phyloP scores from a whole-genome alignment of 441 rosid species.

The Euphorbia schlechtendalii region DNA sequence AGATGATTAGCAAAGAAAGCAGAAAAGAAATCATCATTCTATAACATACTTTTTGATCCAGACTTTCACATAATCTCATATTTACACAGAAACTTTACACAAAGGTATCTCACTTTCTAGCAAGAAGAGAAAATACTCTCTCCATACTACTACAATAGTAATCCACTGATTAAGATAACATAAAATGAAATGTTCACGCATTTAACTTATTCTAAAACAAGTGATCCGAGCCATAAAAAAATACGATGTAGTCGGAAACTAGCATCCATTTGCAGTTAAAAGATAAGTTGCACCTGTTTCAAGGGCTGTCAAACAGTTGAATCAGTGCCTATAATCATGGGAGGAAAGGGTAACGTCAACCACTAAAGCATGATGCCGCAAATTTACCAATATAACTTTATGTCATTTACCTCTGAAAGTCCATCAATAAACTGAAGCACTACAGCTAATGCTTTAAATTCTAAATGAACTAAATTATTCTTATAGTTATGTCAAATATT shows the following conservation, averaged over 20 bases:
- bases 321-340: no score
- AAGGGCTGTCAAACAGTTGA: no score
- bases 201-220: no score
- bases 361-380: slow-evolving; percentile 5
- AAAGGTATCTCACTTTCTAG: not conserved
- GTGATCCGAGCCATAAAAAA: no score
- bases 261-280: no score
- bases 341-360: not conserved
- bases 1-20: not conserved
- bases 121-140: no score
- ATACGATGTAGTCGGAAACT: no score
- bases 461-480: slow-evolving; percentile 11
- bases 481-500: not conserved
- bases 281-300: no score
- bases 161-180: no score
- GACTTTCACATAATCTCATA: not conserved
- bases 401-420: not conserved
- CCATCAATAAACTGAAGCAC: not conserved
- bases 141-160: no score
- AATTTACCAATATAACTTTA: not conserved
- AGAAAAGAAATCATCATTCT: not conserved
- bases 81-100: not conserved
- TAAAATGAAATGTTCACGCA: no score
- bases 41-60: not conserved
- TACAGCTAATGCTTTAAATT: slow-evolving; percentile 2